Evolutionary conservation across 2,329 filamentous ascomycete species (phyloP).

Genomic region (Harringtonia aguacate): DNA sequence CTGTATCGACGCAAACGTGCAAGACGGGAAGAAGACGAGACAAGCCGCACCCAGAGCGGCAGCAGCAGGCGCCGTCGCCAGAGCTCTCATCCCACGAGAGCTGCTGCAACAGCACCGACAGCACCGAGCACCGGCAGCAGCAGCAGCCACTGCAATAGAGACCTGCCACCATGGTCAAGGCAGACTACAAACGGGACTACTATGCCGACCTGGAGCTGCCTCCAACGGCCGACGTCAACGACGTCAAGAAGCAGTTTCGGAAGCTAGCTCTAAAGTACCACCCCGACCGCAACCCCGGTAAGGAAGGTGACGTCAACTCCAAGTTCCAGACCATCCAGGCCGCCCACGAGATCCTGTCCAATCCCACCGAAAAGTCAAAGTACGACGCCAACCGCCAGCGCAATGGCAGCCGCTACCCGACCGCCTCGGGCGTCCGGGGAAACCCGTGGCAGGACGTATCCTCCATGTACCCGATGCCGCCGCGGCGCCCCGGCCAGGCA

Average conservation of each 20-base stretch:
- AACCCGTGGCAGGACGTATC: slow-evolving; percentile 45
- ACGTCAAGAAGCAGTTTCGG: slow-evolving; percentile 79
- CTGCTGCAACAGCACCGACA: background rate
- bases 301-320: slow-evolving; percentile 66
- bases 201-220: slow-evolving; percentile 74
- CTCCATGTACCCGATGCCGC: slow-evolving; percentile 38
- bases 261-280: slow-evolving; percentile 85
- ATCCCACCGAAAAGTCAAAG: slow-evolving; percentile 37
- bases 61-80: too few species aligned
- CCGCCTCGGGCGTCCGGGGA: slow-evolving; percentile 43
- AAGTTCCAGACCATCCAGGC: slow-evolving; percentile 82
- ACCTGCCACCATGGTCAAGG: slow-evolving; percentile 49
- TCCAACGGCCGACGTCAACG: slow-evolving; percentile 54
- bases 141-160: too few species aligned
- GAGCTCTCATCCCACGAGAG: too few species aligned
- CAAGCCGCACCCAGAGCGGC: too few species aligned
- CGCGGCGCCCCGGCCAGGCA: slow-evolving; percentile 14
- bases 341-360: slow-evolving; percentile 63
- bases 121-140: too few species aligned
- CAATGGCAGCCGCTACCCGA: slow-evolving; percentile 26
- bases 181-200: slow-evolving; percentile 59
- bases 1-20: too few species aligned
- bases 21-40: too few species aligned
- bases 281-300: slow-evolving; percentile 79
- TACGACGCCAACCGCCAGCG: slow-evolving; percentile 38